Base-by-base conservation (phyloP, 306 rosid species). In the Trifolium fragiferum region DNA sequence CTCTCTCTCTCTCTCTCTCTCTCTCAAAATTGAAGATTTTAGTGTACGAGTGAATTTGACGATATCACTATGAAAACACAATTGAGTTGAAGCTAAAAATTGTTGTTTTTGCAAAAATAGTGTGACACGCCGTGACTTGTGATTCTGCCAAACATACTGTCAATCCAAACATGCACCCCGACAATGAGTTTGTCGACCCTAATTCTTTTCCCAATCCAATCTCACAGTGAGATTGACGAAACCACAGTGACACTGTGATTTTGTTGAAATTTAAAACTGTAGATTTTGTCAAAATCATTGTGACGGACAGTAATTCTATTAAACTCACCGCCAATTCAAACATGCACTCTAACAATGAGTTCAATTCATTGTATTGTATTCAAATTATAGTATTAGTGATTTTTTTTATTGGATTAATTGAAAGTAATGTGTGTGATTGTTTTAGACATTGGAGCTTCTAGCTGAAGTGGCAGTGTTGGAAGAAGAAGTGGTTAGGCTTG, bases 401-500 rank as follows among this genome's bases (percentile, higher is more conserved):
- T 44, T 6, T 0, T 4, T 40, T 44, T 38, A n/a, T 59, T 43
- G 23, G 27, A 75, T 44, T 33, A 2, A 73, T 47, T 53, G 32
- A 68, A 49, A 25, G 38, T 68, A 75, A 79, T 78, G 65, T 41
- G 41, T 47, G 59, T 74, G 18, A 57, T 74, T 84, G 73, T 78
- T 84, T 66, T 80, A 94, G 97, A 94, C 93, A 85, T 82, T 90
- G 65, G 97, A 91, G 81, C 96, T 94, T 81, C 86, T 94, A 7
- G 97, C 98, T 74, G 97, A 94, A 83, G 96, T 94, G 71, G 98
- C 98, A 71, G 96, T 94, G 70, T 78, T 94, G 71, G 98, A 94
- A 73, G 97, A 94, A 76, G 98, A 89, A 75, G 98, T 93, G 72
- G 90, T 91, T 18, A 78, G 96, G 66, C 87, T 91, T 47, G 97